A percentile compares a stretch with the other conserved stretches of the same genome.
Evolutionary conservation across 139 green algal genomes (phyloP).

Genomic region (Ettlia oleoabundans): DNA sequence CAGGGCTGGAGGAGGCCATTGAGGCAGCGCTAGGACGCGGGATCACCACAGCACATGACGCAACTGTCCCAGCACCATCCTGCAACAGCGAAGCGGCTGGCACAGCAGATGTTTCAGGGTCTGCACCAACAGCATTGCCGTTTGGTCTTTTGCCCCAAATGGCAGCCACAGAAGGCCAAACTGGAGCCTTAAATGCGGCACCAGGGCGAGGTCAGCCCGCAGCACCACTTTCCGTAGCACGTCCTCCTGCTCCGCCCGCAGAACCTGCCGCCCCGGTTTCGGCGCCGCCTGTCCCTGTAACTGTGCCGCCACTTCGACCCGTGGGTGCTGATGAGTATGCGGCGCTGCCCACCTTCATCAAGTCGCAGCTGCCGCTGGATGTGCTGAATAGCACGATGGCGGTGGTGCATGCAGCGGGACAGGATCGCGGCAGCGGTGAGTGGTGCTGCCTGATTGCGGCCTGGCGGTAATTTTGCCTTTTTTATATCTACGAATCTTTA

Average conservation of each 20-base stretch:
- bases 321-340: conserved; percentile 19
- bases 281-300: background rate
- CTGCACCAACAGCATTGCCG: no score
- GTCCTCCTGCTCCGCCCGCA: background rate
- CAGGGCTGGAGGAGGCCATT: conserved; percentile 43
- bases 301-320: conserved; percentile 15
- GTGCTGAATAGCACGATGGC: conserved; percentile 19
- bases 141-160: no score
- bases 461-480: no score
- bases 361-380: conserved; percentile 37
- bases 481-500: no score
- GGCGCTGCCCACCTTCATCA: conserved; percentile 42
- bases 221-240: no score
- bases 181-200: no score
- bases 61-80: background rate
- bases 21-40: conserved; percentile 32
- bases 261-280: background rate
- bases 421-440: conserved; percentile 16
- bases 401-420: conserved; percentile 14
- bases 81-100: background rate
- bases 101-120: no score
- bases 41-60: background rate
- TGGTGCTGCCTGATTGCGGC: no score
- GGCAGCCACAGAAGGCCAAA: no score
- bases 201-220: no score